Evolutionary conservation across 2,329 filamentous ascomycete species (phyloP).

Genomic region (Scedosporium boydii): DNA sequence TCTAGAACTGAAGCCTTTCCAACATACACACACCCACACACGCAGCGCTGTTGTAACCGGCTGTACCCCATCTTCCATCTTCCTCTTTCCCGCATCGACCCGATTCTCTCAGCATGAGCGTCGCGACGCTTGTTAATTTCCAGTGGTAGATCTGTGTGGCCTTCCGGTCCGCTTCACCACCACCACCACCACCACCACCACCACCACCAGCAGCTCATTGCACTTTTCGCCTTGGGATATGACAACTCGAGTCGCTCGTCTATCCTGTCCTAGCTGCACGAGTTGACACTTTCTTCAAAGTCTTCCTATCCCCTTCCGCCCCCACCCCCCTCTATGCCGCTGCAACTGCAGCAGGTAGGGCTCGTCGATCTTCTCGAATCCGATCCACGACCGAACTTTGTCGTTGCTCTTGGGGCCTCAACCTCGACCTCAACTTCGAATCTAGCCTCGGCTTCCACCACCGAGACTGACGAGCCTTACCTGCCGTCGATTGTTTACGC

Average conservation of each 20-base stretch:
- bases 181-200: not conserved
- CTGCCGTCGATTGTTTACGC: constrained; percentile 20
- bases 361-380: constrained; percentile 29
- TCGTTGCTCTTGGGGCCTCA: constrained; percentile 15
- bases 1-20: not conserved
- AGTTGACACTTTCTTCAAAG: not conserved
- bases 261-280: too few relatives aligned
- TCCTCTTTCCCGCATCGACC: not conserved
- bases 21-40: not conserved
- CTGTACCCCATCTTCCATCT: not conserved
- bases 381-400: constrained; percentile 32
- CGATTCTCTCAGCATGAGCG: not conserved
- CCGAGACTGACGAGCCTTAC: constrained; percentile 8
- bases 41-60: not conserved
- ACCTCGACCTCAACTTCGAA: not conserved
- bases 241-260: too few relatives aligned
- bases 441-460: constrained; percentile 1
- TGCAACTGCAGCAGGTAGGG: constrained; percentile 12
- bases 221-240: too few relatives aligned
- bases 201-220: not conserved
- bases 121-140: not conserved
- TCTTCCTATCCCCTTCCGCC: not conserved
- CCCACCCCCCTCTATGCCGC: constrained; percentile 10
- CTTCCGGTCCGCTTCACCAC: not conserved
- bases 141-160: not conserved